A percentile compares a stretch with the other conserved stretches of the same genome.
These are phyloP conservation scores for Chlorella variabilis DNA, from an alignment of 163 green algal species.

Conservation along the genomic window DNA sequence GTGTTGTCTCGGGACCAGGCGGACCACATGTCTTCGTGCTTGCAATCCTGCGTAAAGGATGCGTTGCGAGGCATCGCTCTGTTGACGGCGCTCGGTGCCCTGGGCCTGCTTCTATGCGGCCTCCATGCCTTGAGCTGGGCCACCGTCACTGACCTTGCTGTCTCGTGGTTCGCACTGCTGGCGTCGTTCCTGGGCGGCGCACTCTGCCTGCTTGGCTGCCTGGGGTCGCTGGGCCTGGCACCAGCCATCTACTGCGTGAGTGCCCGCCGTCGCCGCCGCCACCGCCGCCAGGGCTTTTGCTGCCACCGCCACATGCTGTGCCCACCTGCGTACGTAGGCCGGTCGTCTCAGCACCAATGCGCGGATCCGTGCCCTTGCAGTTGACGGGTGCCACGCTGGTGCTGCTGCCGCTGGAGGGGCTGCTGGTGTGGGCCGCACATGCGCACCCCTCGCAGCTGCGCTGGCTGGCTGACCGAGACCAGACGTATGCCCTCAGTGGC, in stretches of 20 bases:
- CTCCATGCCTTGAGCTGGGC: neutral
- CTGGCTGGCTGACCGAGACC: conserved; percentile 12
- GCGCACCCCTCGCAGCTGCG: conserved; percentile 9
- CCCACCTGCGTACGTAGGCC: too few relatives aligned
- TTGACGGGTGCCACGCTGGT: conserved; percentile 19
- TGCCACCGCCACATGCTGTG: too few relatives aligned
- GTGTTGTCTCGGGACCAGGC: too few relatives aligned
- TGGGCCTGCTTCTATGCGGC: neutral
- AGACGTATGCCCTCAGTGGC: neutral
- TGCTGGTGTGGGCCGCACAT: neutral
- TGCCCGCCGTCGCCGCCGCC: too few relatives aligned
- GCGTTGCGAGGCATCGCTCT: neutral
- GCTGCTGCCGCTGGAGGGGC: conserved; percentile 4
- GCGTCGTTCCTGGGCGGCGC: neutral
- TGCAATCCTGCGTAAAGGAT: conserved; percentile 1
- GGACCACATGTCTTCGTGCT: too few relatives aligned
- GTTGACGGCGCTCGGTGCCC: neutral
- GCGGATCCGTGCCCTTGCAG: too few relatives aligned
- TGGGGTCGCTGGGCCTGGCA: neutral
- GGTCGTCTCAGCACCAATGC: too few relatives aligned
- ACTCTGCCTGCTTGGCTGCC: neutral
- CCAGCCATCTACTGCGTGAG: conserved; percentile 1
- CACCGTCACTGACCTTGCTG: neutral
- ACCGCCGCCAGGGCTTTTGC: too few relatives aligned
- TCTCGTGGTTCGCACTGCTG: neutral